Evolutionary conservation across 2,329 filamentous ascomycete species (phyloP), one percentile per base, ranked within the genome.

Genomic region (Aureobasidium sp.): DNA sequence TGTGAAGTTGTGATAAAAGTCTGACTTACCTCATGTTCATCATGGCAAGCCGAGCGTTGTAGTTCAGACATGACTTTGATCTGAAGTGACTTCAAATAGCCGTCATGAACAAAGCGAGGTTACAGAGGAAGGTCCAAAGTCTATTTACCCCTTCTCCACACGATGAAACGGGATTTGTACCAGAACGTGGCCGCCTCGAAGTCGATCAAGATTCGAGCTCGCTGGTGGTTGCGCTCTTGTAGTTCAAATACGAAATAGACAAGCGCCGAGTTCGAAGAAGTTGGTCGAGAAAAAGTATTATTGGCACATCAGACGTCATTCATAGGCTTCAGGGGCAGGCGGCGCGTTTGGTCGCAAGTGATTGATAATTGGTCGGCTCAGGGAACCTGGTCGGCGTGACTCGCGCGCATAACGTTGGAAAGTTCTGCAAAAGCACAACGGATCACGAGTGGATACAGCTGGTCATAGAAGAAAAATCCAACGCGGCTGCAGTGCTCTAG

Each of bases 371-470:
- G 52, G 36, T 55, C 29, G 53, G 36, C 41, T 57, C 41, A 39
- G 13, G 27, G 24, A 24, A 36, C 17, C 27, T 46, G 27, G 53
- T 7, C 53, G 41, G 29, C 53, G 53, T 57, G 53, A 57, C 53
- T 57, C 51, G 51, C 51, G 51, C 53, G 53, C 53, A 57, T 57
- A 57, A 57, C 53, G 53, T 44, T 46, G 39, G 27, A 57, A 57
- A 46, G 53, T 27, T 36, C 53, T 57, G 53, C 53, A 57, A 43
- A 55, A 5, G 36, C 36, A 55, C 17, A 20, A 37, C 37, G 36
- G 51, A 55, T 17, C 8, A 37, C 29, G 29, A 46, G 53, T 57
- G 24, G 53, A 6, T 10, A 39, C 41, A 10, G 41, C 53, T 34
- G 53, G 53, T 34, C 8, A 17, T 5, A 34, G 27, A 17, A 26